Percentiles rank a stretch among this genome's conserved stretches.
These are phyloP conservation scores for Gossypium rotundifolium DNA, from an alignment of 345 rosid genomes.

Conservation along the genomic window DNA sequence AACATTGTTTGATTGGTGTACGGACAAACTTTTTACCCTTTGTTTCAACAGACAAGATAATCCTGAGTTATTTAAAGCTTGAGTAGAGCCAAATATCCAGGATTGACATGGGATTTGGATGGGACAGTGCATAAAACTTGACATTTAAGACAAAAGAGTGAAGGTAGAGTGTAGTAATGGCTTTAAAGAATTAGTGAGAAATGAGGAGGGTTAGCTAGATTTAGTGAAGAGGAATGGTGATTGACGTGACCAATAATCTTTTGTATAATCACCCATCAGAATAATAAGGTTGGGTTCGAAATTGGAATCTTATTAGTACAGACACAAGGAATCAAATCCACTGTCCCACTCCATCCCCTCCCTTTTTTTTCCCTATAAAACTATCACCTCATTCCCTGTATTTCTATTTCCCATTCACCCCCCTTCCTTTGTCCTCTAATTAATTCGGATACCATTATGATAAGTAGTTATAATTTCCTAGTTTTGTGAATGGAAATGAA, in stretches of 20 bases:
- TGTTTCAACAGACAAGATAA: too few relatives aligned
- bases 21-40: too few relatives aligned
- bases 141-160: too few relatives aligned
- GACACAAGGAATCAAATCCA: slow-evolving; percentile 1
- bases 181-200: neutral
- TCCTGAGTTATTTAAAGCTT: too few relatives aligned
- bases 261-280: neutral
- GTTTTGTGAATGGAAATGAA: too few relatives aligned
- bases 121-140: neutral
- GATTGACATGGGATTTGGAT: too few relatives aligned
- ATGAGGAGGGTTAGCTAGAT: neutral
- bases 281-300: neutral
- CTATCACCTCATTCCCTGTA: neutral
- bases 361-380: too few relatives aligned
- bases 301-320: neutral
- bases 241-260: neutral
- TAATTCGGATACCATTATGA: too few relatives aligned
- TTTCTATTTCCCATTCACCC: neutral
- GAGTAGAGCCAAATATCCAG: too few relatives aligned
- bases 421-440: too few relatives aligned
- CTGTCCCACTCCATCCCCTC: neutral
- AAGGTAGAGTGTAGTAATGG: neutral
- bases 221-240: neutral
- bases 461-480: too few relatives aligned
- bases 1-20: too few relatives aligned